Percentiles rank a stretch among this genome's conserved stretches.
Evolutionary conservation across 768 basidiomycete genomes (phyloP).

Genomic region (Mycena haematopus): DNA sequence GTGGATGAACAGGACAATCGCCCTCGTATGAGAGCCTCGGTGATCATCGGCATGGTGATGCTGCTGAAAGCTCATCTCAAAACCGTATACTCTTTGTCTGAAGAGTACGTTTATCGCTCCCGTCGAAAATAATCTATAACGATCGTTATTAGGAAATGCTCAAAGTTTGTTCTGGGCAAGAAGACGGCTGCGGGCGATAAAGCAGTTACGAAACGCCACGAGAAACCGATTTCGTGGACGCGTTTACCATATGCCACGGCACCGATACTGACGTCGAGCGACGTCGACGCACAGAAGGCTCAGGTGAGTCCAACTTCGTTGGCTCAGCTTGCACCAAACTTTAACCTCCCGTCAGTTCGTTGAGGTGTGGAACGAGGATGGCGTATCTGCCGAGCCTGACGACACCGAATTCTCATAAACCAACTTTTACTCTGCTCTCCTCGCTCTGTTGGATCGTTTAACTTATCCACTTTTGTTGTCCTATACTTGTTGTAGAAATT

Average conservation of each 20-base stretch:
- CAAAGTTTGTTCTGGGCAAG: conserved; percentile 86
- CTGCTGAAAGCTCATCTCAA: conserved; percentile 89
- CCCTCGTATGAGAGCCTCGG: conserved; percentile 66
- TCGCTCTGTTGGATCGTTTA: conserved; percentile 10
- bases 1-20: conserved; percentile 32
- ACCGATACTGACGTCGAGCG: conserved; percentile 66
- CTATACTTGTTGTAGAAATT: conserved; percentile 25
- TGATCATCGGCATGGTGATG: conserved; percentile 85
- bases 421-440: conserved; percentile 3
- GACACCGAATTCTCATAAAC: conserved; percentile 53
- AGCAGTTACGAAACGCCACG: conserved; percentile 67
- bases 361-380: conserved; percentile 84
- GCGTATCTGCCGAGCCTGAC: conserved; percentile 69
- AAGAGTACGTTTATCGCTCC: conserved; percentile 71
- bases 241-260: conserved; percentile 70
- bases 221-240: conserved; percentile 72
- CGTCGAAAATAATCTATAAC: conserved; percentile 10
- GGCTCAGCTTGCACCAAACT: neutral
- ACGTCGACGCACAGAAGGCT: conserved; percentile 65
- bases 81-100: conserved; percentile 79
- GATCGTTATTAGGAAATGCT: conserved; percentile 79
- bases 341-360: conserved; percentile 57
- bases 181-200: conserved; percentile 91
- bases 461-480: conserved; percentile 19
- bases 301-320: conserved; percentile 53